Percentiles rank a stretch among this genome's conserved stretches.
Evolutionary conservation across 1,284 basidiomycete genomes (phyloP).

Genomic region (Trichosporon inkin): DNA sequence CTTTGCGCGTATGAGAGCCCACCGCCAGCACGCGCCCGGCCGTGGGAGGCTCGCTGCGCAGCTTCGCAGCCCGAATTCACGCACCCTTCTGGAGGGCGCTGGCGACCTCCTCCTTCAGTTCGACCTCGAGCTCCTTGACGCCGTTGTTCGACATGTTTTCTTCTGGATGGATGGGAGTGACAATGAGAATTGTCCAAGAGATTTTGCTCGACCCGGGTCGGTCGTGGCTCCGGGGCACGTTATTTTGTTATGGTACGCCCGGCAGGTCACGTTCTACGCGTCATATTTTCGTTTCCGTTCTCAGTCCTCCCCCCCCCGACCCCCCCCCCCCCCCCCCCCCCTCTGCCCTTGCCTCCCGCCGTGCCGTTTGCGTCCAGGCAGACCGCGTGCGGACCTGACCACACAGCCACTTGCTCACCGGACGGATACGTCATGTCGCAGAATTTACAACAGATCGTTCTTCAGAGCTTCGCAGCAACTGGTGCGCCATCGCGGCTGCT

Average conservation of each 20-base stretch:
- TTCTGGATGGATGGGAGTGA: background rate
- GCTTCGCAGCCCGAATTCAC: background rate
- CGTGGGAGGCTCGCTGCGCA: background rate
- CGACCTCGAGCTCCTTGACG: constrained; percentile 3
- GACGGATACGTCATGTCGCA: no score
- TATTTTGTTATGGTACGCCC: background rate
- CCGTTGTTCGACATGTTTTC: background rate
- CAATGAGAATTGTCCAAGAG: background rate
- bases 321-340: no score
- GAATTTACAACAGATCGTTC: no score
- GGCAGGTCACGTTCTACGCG: background rate
- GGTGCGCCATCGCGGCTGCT: no score
- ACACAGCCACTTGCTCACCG: no score
- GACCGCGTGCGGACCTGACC: no score
- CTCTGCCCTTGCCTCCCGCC: no score
- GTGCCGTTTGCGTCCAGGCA: no score
- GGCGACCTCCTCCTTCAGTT: constrained; percentile 4
- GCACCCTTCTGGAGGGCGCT: background rate
- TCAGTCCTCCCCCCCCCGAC: background rate
- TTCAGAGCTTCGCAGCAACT: no score
- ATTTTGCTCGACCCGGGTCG: no score
- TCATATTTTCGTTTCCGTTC: constrained; percentile 7
- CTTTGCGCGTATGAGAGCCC: no score
- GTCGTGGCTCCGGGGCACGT: background rate
- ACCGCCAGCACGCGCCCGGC: background rate